Conservation (phyloP, 805 yeast genomes). For the Yarrowia sp. region DNA sequence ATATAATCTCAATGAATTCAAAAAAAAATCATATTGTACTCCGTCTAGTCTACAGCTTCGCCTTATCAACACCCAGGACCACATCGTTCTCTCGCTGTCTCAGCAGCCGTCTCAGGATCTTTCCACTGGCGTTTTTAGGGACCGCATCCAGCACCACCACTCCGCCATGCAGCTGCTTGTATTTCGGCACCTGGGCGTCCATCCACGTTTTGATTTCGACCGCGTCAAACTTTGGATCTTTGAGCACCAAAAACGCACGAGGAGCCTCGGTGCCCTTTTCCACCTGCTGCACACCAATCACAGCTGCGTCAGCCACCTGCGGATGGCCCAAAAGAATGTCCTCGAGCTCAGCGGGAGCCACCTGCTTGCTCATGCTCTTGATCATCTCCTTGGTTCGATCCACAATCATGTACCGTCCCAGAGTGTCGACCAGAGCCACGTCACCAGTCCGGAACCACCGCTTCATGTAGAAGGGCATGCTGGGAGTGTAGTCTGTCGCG, state of each 20-base stretch:
- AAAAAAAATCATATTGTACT: too few species aligned
- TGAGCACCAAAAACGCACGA: slow-evolving; percentile 49
- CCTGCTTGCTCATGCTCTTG: slow-evolving; percentile 66
- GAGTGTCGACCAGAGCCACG: slow-evolving; percentile 56
- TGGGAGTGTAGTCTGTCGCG: slow-evolving; percentile 40
- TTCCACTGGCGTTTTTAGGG: slow-evolving; percentile 95
- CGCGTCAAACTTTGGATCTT: slow-evolving; percentile 42
- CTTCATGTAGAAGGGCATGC: slow-evolving; percentile 29
- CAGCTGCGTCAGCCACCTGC: slow-evolving; percentile 87
- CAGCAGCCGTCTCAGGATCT: slow-evolving; percentile 89
- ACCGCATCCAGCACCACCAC: slow-evolving; percentile 77
- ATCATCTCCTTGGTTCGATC: slow-evolving; percentile 52
- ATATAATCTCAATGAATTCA: too few species aligned
- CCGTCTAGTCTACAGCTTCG: slow-evolving; percentile 14
- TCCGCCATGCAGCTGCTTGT: slow-evolving; percentile 54
- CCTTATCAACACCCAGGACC: slow-evolving; percentile 41
- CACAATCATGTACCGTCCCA: slow-evolving; percentile 58
- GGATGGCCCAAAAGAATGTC: slow-evolving; percentile 77
- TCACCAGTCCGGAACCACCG: slow-evolving; percentile 67
- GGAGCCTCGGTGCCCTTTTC: slow-evolving; percentile 81
- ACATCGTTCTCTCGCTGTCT: slow-evolving; percentile 57
- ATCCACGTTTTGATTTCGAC: slow-evolving; percentile 48
- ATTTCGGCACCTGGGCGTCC: slow-evolving; percentile 50
- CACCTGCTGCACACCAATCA: slow-evolving; percentile 67
- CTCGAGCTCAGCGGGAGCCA: slow-evolving; percentile 94